Base-by-base conservation (phyloP, 2,329 filamentous ascomycete genomes). In the Falciphora oryzae region DNA sequence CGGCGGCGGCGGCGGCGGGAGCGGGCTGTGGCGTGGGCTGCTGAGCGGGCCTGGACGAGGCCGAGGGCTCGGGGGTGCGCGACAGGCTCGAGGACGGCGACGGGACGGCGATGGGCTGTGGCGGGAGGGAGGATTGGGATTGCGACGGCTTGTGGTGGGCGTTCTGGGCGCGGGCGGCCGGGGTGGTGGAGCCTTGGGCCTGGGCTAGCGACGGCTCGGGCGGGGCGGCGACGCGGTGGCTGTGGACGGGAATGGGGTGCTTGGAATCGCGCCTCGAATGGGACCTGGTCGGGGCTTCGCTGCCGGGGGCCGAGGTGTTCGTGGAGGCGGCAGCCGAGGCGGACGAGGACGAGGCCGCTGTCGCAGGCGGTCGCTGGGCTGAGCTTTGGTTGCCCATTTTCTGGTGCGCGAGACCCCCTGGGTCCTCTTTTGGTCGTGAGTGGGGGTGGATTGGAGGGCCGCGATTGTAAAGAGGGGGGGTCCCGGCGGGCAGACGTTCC, bases 151-250 rank as follows among this genome's bases (percentile, higher is more conserved):
- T 7, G 44, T 53, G 44, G 44, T n/a, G 44, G 44, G 32, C 32
- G 32, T 28, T 50, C 70, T 78, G 80, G 65, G 65, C 62, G 14
- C 65, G 65, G 5, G 67, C 65, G 27, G 64, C 65, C 59, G 56
- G 11, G 67, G 78, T 78, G 67, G 81, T 84, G 65, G 83, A 85
- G 69, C 84, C 84, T 65, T 83, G 81, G 62, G 85, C 85, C 74
- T 86, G 84, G 68, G 85, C 81, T 67, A 85, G 80, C 62, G 86
- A 87, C 63, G 83, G 81, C 75, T 88, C 86, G 66, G 86, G 86
- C 61, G 85, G 85, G 64, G 83, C 85, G 70, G 81, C 82, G 66
- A 81, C 83, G 68, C 83, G 80, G 69, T 84, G 83, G 67, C 80
- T 78, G 68, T 85, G 83, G 68, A 83, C 80, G 66, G 83, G 79